Base-by-base conservation (phyloP, 768 basidiomycete genomes). In the Neoboletus subvelutipes region DNA sequence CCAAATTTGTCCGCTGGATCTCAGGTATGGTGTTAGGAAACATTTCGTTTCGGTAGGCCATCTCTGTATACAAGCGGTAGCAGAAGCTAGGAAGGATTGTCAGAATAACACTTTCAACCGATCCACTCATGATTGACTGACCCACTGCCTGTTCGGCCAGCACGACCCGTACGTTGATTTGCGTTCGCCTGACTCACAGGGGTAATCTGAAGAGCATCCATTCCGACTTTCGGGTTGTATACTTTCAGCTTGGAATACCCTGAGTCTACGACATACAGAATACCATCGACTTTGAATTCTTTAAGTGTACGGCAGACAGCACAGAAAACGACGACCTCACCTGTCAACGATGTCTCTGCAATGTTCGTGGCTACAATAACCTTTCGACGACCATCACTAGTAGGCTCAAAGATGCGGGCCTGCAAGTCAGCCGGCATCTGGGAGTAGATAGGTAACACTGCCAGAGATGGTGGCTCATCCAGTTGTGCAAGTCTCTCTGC, bases 391-490 rank as follows among this genome's bases (percentile, higher is more conserved):
- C 97, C 97, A 72, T 99, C 97, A 24, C 83, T 78, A 0, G 97
- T 98, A 9, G 96, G 86, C 56, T 94, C 90, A 65, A 98, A 98
- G 58, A 99, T 99, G 72, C 94, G 96, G 24, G 97, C 96, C 70
- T 99, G 97, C 37, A 99, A 76, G 76, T 98, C 97, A 7, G 97
- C 97, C 11, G 97, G 97, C 97, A 98, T 98, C 70, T 98, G 96
- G 4, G 97, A 98, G 74, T 99, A 98, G 60, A 98, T 99, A 7
- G 97, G 97, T 31, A 99, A 77, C n/a, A 98, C 86, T 1, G 94
- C 87, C 26, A 98, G 76, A 3, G 88, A 84, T 0, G 90, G 77
- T 12, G 94, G 91, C 13, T 98, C 94, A 66, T 96, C 89, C n/a
- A 98, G 78, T 65, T 98, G 94, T 2, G 82, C 80, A 39, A 98